Base-by-base conservation (phyloP, 176 grass and related monocot species). In the barley (Hordeum vulgare) region DNA sequence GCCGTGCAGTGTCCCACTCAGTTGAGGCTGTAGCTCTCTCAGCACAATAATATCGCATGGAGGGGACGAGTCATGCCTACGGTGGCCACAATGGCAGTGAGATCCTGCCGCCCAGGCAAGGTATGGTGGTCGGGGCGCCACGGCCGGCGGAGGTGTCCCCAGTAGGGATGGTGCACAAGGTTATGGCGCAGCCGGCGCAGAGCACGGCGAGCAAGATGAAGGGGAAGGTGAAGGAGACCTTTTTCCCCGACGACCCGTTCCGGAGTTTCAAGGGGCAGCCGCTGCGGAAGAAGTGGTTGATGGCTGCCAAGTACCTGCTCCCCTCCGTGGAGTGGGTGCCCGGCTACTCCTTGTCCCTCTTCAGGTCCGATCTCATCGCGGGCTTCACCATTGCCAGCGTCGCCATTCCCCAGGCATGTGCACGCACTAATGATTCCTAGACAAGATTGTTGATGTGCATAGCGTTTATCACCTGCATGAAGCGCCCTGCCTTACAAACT, bases 331-430 rank as follows among this genome's bases (percentile, higher is more conserved):
- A 91, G 11, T 98, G 96, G 96, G 8, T 79, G 31, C 91, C 96
- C 0, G 24, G 9, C 74, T 98, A 95, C 86, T 87, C 81, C 10
- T 49, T 98, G 17, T 88, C 93, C 1, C 83, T 95, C 73, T 98
- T 98, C 93, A 98, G 95, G 68, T 98, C 93, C 64, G 96, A 98
- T 65, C 89, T 98, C 82, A 20, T 98, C 45, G 59, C 96, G 39
- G 96, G 96, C 23, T 89, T 98, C 89, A 98, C 96, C 91, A 95
- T 98, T 33, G 91, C 96, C 80, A 98, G 93, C 86, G 88, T 98
- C 82, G 91, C 96, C 82, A 95, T 98, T 31, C 96, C 96, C 7
- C 96, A 98, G 95, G 95, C 83, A 85, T 31, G 26, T 37, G 15
- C 47, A 49, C n/a, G 0, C 15, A 51, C 47, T 51, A 51, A 51